Conservation (phyloP, 2,329 filamentous ascomycete genomes). For the Furcasterigmium furcatum region DNA sequence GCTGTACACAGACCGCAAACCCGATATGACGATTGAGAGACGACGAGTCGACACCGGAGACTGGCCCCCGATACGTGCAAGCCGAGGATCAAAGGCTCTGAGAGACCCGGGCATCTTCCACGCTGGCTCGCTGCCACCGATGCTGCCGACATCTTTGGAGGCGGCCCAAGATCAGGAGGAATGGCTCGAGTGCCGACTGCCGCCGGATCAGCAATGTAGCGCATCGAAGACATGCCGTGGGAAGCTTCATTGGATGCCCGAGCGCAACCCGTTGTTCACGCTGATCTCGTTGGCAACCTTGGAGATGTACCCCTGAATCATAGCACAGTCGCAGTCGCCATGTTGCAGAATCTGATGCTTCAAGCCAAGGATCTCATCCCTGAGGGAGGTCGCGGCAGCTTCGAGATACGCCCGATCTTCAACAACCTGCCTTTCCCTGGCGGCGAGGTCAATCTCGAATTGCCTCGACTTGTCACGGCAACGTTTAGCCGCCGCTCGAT, state of each 20-base stretch:
- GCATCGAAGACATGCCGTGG: not conserved
- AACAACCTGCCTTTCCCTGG: conserved; percentile 4
- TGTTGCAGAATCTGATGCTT: conserved; percentile 9
- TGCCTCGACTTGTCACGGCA: conserved; percentile 11
- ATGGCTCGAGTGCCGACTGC: too few species aligned
- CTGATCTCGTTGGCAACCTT: conserved; percentile 4
- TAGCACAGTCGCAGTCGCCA: conserved; percentile 8
- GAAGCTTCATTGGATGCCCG: too few species aligned
- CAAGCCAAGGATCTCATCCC: conserved; percentile 6
- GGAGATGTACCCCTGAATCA: conserved; percentile 9
- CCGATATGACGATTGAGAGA: too few species aligned
- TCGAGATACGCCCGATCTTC: conserved; percentile 7
- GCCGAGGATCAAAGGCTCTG: too few species aligned
- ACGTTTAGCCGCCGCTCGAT: conserved; percentile 10
- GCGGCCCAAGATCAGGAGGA: too few species aligned
- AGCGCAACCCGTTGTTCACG: too few species aligned
- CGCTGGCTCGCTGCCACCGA: not conserved
- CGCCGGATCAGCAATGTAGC: too few species aligned
- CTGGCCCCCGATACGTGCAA: too few species aligned
- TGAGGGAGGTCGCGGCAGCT: conserved; percentile 6
- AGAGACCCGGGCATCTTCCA: too few species aligned
- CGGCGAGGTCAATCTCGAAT: conserved; percentile 6
- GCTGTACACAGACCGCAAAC: too few species aligned
- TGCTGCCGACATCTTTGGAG: too few species aligned
- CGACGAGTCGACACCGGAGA: too few species aligned